Evolutionary conservation across 768 basidiomycete genomes (phyloP).

Genomic region (Mycena vulgaris): DNA sequence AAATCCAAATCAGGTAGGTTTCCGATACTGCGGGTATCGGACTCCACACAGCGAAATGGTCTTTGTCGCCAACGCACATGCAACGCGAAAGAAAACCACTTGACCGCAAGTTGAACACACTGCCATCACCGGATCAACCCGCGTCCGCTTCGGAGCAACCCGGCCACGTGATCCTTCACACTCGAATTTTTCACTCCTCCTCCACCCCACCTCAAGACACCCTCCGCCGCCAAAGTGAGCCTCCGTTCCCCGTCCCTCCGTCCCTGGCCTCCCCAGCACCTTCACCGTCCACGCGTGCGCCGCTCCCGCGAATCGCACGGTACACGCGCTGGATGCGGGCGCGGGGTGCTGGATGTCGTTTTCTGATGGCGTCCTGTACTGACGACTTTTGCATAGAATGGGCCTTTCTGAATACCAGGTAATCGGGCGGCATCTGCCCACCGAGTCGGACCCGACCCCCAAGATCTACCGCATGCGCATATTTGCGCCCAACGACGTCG

Average conservation of each 20-base stretch:
- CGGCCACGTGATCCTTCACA: too few species aligned
- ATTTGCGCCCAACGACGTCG: conserved; percentile 98
- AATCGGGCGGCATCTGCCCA: conserved; percentile 97
- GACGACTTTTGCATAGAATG: conserved; percentile 66
- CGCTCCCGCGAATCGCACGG: not conserved
- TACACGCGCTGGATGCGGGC: conserved; percentile 19
- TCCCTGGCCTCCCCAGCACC: not conserved
- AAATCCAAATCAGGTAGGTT: too few species aligned
- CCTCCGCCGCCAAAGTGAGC: conserved; percentile 26
- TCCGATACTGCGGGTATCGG: too few species aligned
- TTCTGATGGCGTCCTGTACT: too few species aligned
- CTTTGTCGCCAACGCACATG: too few species aligned
- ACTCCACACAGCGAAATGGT: too few species aligned
- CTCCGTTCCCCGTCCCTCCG: not conserved
- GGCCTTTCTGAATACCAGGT: conserved; percentile 94
- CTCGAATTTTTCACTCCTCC: too few species aligned
- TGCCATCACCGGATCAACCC: too few species aligned
- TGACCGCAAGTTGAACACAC: too few species aligned
- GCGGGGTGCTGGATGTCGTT: conserved; percentile 9
- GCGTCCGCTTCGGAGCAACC: too few species aligned
- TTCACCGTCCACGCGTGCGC: not conserved
- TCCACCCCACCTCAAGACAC: conserved; percentile 26
- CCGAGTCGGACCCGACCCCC: conserved; percentile 91
- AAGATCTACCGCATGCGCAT: conserved; percentile 99
- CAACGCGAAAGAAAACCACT: too few species aligned